These are phyloP conservation scores for Tolypocladium tropicale DNA, from an alignment of 2,329 filamentous ascomycete species.

Conservation along the genomic window DNA sequence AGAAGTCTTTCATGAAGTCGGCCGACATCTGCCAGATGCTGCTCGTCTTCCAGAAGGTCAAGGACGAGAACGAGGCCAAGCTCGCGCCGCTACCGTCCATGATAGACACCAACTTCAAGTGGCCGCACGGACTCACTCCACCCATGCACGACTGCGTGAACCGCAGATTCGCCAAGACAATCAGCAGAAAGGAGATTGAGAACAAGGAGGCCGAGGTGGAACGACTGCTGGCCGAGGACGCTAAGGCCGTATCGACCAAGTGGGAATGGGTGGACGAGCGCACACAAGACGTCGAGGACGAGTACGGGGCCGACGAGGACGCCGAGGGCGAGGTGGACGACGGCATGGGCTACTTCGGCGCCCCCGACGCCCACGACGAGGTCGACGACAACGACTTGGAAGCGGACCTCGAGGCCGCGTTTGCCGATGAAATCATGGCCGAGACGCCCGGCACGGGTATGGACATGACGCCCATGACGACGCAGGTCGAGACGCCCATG, in stretches of 20 bases:
- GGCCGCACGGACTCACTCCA: constrained; percentile 78
- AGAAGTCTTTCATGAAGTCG: constrained; percentile 78
- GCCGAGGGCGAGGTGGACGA: constrained; percentile 36
- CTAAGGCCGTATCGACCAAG: constrained; percentile 45
- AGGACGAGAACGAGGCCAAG: constrained; percentile 55
- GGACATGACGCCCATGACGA: constrained; percentile 33
- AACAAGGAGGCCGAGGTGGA: constrained; percentile 75
- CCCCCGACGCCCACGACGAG: constrained; percentile 20
- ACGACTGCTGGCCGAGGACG: constrained; percentile 60
- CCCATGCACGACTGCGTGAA: constrained; percentile 80
- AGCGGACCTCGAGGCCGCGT: constrained; percentile 44
- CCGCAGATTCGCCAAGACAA: constrained; percentile 71
- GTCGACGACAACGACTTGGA: constrained; percentile 41
- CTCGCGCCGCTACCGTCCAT: constrained; percentile 60
- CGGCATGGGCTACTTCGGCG: constrained; percentile 27
- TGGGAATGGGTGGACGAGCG: constrained; percentile 56
- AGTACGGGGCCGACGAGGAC: constrained; percentile 39
- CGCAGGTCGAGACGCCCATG: constrained; percentile 33
- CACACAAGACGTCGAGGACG: constrained; percentile 27
- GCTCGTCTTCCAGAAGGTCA: constrained; percentile 60
- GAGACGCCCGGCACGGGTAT: constrained; percentile 32
- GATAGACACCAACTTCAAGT: constrained; percentile 59
- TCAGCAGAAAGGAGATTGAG: constrained; percentile 75
- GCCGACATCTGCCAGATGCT: constrained; percentile 87
- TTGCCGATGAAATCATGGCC: constrained; percentile 28